Base-by-base conservation (phyloP, 208 protist genomes). In the Leptomonas pyrrhocoris region DNA sequence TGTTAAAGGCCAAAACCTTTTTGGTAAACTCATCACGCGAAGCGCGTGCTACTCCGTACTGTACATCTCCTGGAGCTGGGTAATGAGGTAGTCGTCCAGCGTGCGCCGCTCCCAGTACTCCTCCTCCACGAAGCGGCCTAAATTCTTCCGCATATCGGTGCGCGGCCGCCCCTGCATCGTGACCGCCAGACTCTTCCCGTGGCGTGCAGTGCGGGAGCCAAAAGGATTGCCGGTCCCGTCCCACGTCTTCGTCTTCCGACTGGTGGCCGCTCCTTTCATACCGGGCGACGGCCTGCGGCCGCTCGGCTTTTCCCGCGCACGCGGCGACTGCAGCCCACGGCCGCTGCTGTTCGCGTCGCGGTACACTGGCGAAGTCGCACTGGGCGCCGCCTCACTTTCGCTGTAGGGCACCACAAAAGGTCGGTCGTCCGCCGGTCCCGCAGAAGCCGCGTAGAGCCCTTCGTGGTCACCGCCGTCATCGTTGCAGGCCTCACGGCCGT, bases 71-170 rank as follows among this genome's bases (percentile, higher is more conserved):
- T 77, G 64, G 0, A 82, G 68, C 64, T 68, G 63, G n/a, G 49
- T 56, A 31, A 89, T 79, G 38, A 90, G 73, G 46, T 74, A 59
- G 46, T 78, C 69, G 56, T 90, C 84, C 23, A 81, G 62, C 15
- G 59, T 61, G 27, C 53, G 49, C 18, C 77, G 74, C 40, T 75
- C 74, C 43, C 36, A 57, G 70, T 84, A 88, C 27, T 88, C 79
- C 21, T 88, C 83, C 66, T 81, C 75, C 8, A 84, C 36, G n/a
- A 63, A 58, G 30, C 75, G 71, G 50, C 79, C 83, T 25, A 88
- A 38, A 21, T 76, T 68, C 57, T 80, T 88, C 4, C 56, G 68
- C 62, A 18, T 48, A 9, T 59, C 56, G 5, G 57, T 16, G 2
- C 30, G 69, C 16, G 18, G 56, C 50, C 72, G 73, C 0, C 65